Evolutionary conservation across 164 flowering plant species (phyloP).

Genomic region (Dillenia turbinata): DNA sequence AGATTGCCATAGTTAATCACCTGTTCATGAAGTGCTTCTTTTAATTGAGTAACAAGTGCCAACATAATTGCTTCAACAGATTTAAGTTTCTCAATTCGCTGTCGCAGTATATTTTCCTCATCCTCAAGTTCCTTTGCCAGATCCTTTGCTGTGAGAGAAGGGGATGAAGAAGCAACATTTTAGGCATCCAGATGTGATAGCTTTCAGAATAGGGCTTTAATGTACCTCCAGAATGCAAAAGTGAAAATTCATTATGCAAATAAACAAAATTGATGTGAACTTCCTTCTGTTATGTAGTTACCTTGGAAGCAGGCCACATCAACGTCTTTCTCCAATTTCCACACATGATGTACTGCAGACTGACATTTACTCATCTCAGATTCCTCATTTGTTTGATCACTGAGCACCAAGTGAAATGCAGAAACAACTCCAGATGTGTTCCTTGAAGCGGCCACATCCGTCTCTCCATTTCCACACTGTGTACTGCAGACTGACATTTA

Average conservation of each 20-base stretch:
- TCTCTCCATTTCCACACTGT: constrained; percentile 86
- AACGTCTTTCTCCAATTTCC: constrained; percentile 85
- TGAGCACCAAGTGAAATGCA: constrained; percentile 63
- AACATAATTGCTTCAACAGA: constrained; percentile 64
- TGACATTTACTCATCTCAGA: constrained; percentile 76
- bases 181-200: constrained; percentile 4
- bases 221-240: neutral
- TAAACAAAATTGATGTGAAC: neutral
- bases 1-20: constrained; percentile 23
- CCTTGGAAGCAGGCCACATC: constrained; percentile 60
- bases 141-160: constrained; percentile 53
- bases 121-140: constrained; percentile 75
- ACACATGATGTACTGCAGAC: constrained; percentile 57
- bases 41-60: constrained; percentile 71
- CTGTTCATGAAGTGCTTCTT: constrained; percentile 83
- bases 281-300: constrained; percentile 18
- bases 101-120: constrained; percentile 61
- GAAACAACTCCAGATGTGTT: too few relatives aligned
- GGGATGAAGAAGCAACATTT: constrained; percentile 10
- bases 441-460: constrained; percentile 49
- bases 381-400: constrained; percentile 66
- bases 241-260: neutral
- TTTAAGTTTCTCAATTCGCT: constrained; percentile 81
- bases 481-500: constrained; percentile 74
- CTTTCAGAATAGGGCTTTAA: neutral